Base-by-base conservation (phyloP, 306 rosid genomes). In the Acacia acuminata region DNA sequence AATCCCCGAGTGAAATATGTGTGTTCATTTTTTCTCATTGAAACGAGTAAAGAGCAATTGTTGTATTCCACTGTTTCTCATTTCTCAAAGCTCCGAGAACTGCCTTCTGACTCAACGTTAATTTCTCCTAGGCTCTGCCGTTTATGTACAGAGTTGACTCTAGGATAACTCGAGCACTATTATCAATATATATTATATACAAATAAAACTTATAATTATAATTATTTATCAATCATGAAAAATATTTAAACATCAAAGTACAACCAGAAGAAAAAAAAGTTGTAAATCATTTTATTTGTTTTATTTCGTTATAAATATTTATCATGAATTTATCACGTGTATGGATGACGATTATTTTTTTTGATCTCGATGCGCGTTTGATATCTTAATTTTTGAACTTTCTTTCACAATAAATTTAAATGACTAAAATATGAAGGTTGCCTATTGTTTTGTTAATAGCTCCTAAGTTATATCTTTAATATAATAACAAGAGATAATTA, bases 21-120 rank as follows among this genome's bases (percentile, higher is more conserved):
- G n/a, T 19, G 47, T 77, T 48, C 38, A 30, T 56, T 56, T 50
- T 56, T 55, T 72, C 34, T 79, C 67, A 66, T 13, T 80, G 78
- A 47, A 63, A 36, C 19, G 78, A 19, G 47, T 42, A 22, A 0
- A 76, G 64, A 13, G 36, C 50, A 36, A 63, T 32, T 0, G 10
- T 16, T 76, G 71, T 43, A 64, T 24, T 44, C 47, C 44, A 45
- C 30, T 45, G 44, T 27, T 48, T 48, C 48, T 67, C 71, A 9
- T 40, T 48, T 48, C 48, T 74, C 71, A 14, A 53, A 27, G 56
- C 9, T 40, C 25, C 25, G 5, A 22, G 38, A 36, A 55, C 44
- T 40, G 58, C 55, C n/a, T 11, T 30, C 67, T 22, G 51, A 22
- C 4, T 13, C 70, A 27, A 47, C 24, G 4, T 16, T 24, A 43